Percentiles rank a stretch among this genome's conserved stretches.
These are phyloP conservation scores for Prunus kanzakura DNA, from an alignment of 306 rosid genomes.

Conservation along the genomic window DNA sequence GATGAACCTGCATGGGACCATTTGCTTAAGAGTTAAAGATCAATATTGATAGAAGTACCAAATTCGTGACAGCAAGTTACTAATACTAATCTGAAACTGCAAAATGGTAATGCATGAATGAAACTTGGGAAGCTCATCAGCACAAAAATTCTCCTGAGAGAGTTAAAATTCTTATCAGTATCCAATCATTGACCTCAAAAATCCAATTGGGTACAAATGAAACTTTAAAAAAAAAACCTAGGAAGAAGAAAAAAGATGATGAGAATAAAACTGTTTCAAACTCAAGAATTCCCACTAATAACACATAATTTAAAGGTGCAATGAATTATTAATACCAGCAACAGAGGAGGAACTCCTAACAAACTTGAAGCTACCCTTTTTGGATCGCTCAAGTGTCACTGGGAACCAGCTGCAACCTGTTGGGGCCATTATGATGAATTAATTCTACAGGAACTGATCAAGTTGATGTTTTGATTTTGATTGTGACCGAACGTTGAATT, in stretches of 20 bases:
- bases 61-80: too few relatives aligned
- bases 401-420: slow-evolving; percentile 45
- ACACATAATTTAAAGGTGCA: background rate
- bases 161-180: background rate
- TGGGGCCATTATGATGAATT: background rate
- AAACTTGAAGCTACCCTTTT: slow-evolving; percentile 22
- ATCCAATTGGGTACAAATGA: background rate
- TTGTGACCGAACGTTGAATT: background rate
- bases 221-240: background rate
- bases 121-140: too few relatives aligned
- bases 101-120: too few relatives aligned
- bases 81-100: too few relatives aligned
- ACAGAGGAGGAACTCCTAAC: slow-evolving; percentile 10
- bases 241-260: too few relatives aligned
- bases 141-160: background rate
- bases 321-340: slow-evolving; percentile 21
- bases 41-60: background rate
- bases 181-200: background rate
- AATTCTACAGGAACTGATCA: background rate
- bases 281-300: background rate
- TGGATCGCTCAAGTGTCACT: slow-evolving; percentile 5
- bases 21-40: background rate
- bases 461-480: background rate
- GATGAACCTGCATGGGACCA: slow-evolving; percentile 25
- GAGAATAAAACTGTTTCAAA: background rate